Evolutionary conservation across 805 yeast genomes (phyloP), one percentile per base, ranked within the genome.

Genomic region (Saccharomycopsis sp.): DNA sequence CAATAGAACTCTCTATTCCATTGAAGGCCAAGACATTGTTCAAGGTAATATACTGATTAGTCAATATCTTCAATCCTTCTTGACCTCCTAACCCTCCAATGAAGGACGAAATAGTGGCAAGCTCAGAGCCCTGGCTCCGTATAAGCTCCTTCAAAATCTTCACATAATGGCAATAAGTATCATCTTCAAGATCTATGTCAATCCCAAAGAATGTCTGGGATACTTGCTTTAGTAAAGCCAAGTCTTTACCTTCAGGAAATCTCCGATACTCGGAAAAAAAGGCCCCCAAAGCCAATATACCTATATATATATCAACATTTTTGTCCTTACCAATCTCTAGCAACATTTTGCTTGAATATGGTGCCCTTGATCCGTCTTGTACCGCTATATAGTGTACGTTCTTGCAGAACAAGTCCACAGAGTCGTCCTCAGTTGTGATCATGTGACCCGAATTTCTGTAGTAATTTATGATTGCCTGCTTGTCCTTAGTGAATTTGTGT

Each of bases 81-180:
- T 93, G 97, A 2, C 90, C 85, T 0, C 83, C 91, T 12, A 92
- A 74, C 0, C 97, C 98, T 1, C 97, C 98, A 63, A 89, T 73
- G 2, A 89, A 70, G 2, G 96, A 77, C 20, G 86, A 73, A 15
- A 82, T 76, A 64, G 86, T 86, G 61, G 82, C 85, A 14, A 82
- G 55, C 62, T 81, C 83, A 0, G 64, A 59, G 2, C 81, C 80
- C 3, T 75, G 68, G 3, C 69, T 64, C 58, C 80, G 62, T 2
- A 72, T 59, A 54, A 84, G 68, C 59, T 78, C 80, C 47, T 71
- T 69, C 14, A 81, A 64, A 8, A 73, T 66, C 51, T 76, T 76
- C 14, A 44, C 19, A 17, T 44, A 44, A 12, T 44, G 49, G 5
- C 12, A 5, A 5, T 44, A 3, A 7, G 12, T 29, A 29, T 29